Base-by-base conservation (phyloP, 305 asterid genomes). In the Rubia peregrina region DNA sequence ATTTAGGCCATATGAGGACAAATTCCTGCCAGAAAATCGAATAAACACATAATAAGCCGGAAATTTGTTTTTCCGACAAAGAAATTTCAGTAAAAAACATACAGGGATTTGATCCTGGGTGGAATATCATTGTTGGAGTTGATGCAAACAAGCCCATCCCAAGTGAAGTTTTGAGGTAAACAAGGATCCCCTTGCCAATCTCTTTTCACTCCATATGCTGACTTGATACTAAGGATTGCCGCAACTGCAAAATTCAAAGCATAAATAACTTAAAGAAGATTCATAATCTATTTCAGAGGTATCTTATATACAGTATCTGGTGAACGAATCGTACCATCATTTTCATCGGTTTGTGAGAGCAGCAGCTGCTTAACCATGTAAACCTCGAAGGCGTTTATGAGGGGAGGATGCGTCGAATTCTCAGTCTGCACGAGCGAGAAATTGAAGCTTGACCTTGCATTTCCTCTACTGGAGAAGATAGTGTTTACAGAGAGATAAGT, bases 111-210 rank as follows among this genome's bases (percentile, higher is more conserved):
- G 60, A 80, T 72, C 61, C 59, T 57, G 49, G 82, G 79, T 9
- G 69, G 44, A 71, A 17, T 13, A 57, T 66, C 70, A 38, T 6
- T 38, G 41, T 38, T 5, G 41, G 38, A 4, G 55, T 13, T 12
- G 7, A 33, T 43, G 79, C 87, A 84, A 60, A 71, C 72, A 61
- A 84, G 78, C 26, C 86, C 83, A 41, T 60, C 73, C 88, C 86
- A 81, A 26, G 46, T 2, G 57, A 49, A 72, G 2, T 3, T 56
- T 67, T 40, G 13, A 0, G 86, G 88, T 0, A 51, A 55, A 59
- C 86, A 84, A 5, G 84, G 83, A 59, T 81, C 88, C 30, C 88
- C 88, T 69, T 71, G 74, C 86, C 88, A 84, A 49, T 75, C 73
- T 43, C 57, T 74, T 36, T 59, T 74, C 46, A 80, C 48, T 16